Base-by-base conservation (phyloP, 2,329 filamentous ascomycete species). In the Fusarium bulbicola region DNA sequence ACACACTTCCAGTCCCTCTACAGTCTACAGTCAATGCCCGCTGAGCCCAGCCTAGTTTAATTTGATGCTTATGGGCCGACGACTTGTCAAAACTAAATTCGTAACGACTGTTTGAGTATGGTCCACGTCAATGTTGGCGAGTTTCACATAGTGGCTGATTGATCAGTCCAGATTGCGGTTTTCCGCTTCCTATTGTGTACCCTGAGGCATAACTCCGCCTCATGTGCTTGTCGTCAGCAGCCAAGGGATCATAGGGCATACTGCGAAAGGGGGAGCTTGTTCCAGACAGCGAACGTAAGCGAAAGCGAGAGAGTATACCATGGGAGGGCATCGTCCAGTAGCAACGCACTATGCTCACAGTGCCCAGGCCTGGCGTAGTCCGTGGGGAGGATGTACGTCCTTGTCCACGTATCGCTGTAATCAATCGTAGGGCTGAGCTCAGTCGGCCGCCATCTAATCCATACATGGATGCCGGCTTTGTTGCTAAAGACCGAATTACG, bases 341-440 rank as follows among this genome's bases (percentile, higher is more conserved):
- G 61, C 46, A 68, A 47, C n/a, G 37, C 42, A 42, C 24, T 16
- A 28, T 62, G 59, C 20, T 42, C 46, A 49, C 20, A 24, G 34
- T 63, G 36, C 34, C 47, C 47, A 61, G 36, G 40, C 37, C 42
- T 40, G 53, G 45, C 59, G 28, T 37, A 68, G 56, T 50, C 59
- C 63, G 36, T 21, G 50, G 50, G 20, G 54, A 62, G 59, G 59
- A 47, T 65, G 59, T 69, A 52, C 70, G 64, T 66, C 64, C 60
- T 57, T 56, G 61, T 47, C 64, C 52, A 71, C 71, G 52, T 58
- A 56, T 72, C 26, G 21, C 30, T 58, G 54, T 58, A 53, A 57
- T 58, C 57, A 36, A 53, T 67, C 34, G 61, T 75, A 75, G 73
- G 73, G 73, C 73, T 75, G 73, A 75, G 73, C 52, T 73, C 54